Conservation (phyloP, 164 flowering plant species). For the grape (Vitis vinifera) region ASM3070453v1 NC_081823.1:2281501-2282000, state of each 20-base stretch:
- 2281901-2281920: slow-evolving; percentile 61
- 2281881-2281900: slow-evolving; percentile 18
- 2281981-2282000: not conserved
- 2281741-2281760: not conserved
- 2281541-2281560: not conserved
- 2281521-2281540: not conserved
- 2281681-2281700: slow-evolving; percentile 15
- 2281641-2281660: not conserved
- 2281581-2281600: slow-evolving; percentile 5
- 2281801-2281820: not conserved
- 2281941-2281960: too few species aligned
- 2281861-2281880: not conserved
- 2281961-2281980: not conserved
- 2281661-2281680: not conserved
- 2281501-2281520: slow-evolving; percentile 14
- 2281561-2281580: not conserved
- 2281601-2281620: not conserved
- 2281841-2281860: not conserved
- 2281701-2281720: not conserved
- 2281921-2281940: not conserved
- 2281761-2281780: not conserved
- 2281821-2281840: slow-evolving; percentile 12
- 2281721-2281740: not conserved
- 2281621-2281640: not conserved
- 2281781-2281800: not conserved